Evolutionary conservation across 2,329 filamentous ascomycete genomes (phyloP).

Genomic region (Penicillium sp.): DNA sequence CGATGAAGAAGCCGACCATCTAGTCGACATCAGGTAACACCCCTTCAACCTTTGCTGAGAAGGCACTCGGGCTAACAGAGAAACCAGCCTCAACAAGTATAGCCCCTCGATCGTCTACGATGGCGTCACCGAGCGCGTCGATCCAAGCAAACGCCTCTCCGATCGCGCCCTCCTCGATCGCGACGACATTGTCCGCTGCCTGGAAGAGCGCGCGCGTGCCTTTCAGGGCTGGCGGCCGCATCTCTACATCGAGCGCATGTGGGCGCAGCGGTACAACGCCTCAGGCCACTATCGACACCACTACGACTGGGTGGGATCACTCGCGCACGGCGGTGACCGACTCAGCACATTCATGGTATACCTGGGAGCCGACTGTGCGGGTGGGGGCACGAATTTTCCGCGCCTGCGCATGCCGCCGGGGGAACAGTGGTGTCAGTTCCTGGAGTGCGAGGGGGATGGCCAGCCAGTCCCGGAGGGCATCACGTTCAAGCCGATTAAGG

Average conservation of each 20-base stretch:
- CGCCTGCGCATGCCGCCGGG: constrained; percentile 44
- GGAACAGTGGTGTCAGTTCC: constrained; percentile 53
- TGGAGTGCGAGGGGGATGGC: constrained; percentile 48
- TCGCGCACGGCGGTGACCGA: constrained; percentile 39
- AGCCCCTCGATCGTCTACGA: constrained; percentile 53
- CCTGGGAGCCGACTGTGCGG: constrained; percentile 49
- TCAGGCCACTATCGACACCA: constrained; percentile 57
- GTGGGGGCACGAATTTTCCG: constrained; percentile 60
- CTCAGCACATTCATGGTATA: constrained; percentile 62
- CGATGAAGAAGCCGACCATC: constrained; percentile 46
- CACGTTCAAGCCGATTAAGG: constrained; percentile 55
- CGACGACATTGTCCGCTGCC: constrained; percentile 51
- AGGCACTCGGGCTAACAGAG: neutral
- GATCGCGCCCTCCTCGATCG: constrained; percentile 48
- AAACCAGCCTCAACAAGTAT: constrained; percentile 45
- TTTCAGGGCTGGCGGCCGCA: constrained; percentile 59
- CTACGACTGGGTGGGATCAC: constrained; percentile 54
- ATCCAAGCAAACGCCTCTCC: constrained; percentile 50
- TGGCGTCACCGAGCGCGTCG: constrained; percentile 44
- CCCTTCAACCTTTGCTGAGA: neutral
- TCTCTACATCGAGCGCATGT: constrained; percentile 57
- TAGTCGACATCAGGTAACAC: constrained; percentile 51
- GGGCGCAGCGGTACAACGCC: constrained; percentile 56
- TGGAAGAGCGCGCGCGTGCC: constrained; percentile 54
- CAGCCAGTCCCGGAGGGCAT: constrained; percentile 40